These are phyloP conservation scores for Telfairia occidentalis DNA, from an alignment of 331 rosid species.

Conservation along the genomic window DNA sequence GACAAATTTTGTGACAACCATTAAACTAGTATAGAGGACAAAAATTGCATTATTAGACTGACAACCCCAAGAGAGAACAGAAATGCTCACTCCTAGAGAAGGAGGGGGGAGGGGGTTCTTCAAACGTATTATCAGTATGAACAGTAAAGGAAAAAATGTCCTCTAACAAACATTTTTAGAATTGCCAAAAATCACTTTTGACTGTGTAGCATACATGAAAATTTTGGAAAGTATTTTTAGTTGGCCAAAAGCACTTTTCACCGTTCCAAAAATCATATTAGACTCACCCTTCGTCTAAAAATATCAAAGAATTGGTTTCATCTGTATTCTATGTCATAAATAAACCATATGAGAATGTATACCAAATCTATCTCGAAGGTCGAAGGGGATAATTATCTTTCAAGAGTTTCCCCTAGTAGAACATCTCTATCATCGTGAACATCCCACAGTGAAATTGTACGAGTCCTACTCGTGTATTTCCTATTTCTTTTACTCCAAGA, in stretches of 20 bases:
- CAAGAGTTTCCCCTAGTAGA: neutral
- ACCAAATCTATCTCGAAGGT: neutral
- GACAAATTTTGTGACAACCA: neutral
- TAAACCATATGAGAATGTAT: neutral
- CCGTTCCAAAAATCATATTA: neutral
- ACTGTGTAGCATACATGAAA: neutral
- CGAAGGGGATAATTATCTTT: neutral
- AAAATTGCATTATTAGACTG: neutral
- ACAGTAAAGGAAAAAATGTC: neutral
- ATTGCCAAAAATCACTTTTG: neutral
- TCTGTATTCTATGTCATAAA: neutral
- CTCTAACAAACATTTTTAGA: neutral
- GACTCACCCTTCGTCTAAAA: neutral
- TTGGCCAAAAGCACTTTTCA: neutral
- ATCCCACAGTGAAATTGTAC: neutral
- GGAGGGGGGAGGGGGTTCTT: neutral
- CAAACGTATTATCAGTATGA: neutral
- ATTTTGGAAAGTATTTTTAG: neutral
- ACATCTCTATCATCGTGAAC: neutral
- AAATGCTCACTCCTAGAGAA: neutral
- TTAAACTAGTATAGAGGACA: neutral
- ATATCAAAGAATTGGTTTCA: neutral
- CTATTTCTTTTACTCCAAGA: neutral
- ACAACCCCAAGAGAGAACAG: neutral
- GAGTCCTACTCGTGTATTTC: neutral